These are phyloP conservation scores for Boechera stricta DNA, from an alignment of 345 rosid genomes.

Conservation along the genomic window DNA sequence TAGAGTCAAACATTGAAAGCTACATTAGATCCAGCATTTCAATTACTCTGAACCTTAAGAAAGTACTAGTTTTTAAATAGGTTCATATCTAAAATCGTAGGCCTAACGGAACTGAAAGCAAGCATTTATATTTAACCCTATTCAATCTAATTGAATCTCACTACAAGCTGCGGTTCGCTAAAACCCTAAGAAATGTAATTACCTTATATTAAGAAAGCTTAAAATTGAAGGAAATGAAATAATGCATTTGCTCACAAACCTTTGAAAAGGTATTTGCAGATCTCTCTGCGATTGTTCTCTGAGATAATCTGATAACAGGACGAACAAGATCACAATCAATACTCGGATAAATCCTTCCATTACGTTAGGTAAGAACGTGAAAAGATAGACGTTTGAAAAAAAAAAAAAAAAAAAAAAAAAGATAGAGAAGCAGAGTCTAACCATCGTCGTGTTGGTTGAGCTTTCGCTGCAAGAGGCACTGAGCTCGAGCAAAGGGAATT, in stretches of 20 bases:
- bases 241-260: constrained; percentile 34
- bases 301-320: constrained; percentile 39
- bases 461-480: constrained; percentile 24
- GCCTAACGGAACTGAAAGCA: neutral
- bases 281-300: constrained; percentile 53
- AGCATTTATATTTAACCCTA: neutral
- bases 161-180: neutral
- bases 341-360: neutral
- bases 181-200: neutral
- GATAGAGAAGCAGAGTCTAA: constrained; percentile 17
- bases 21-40: constrained; percentile 3
- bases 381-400: too few species aligned
- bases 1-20: neutral
- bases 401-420: too few species aligned
- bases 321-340: neutral
- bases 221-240: neutral
- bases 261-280: constrained; percentile 66
- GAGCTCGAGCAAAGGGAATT: neutral
- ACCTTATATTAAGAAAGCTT: neutral
- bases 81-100: neutral
- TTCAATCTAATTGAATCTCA: neutral
- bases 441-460: constrained; percentile 39
- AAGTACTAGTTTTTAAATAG: neutral
- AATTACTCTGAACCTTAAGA: neutral
- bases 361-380: too few species aligned